Base-by-base conservation (phyloP, 257 asterid genomes). In the Solanum chiquidenum region DNA sequence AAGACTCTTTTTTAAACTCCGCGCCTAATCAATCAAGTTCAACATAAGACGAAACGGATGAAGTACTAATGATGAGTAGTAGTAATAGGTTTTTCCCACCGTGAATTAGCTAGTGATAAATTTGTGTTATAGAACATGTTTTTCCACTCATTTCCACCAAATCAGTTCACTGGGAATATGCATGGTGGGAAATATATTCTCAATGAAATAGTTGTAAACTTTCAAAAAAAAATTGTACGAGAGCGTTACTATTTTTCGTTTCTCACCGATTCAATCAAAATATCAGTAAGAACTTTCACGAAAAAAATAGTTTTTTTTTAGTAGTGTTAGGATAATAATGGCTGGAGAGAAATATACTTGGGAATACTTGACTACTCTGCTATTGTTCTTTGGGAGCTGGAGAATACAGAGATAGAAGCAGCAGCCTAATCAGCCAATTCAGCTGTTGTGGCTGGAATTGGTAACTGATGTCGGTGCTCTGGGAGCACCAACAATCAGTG, bases 361-460 rank as follows among this genome's bases (percentile, higher is more conserved):
- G 98, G 95, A 33, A 90, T 94, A 9, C 90, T 95, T 25, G 98
- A 96, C 87, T 96, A 93, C 91, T 90, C 98, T 1, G 98, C 96
- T 33, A 90, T 96, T 31, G 93, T 95, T 23, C 95, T 94, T 35
- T 95, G 96, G 98, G 97, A 94, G 88, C 89, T 96, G 80, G 98
- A 94, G 90, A 93, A 90, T 34, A 97, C 98, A 0, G 96, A 93
- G 13, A 83, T 93, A 25, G 98, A 98, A 3, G 97, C 98, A 2
- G 92, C 93, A 38, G 94, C 98, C 55, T 62, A 92, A 8, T 91
- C 94, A n/a, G 95, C 96, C 88, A 91, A 94, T 7, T 88, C 96
- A 5, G 98, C 94, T 5, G 95, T 96, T 6, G 95, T 95, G 2
- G 95, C 94, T 44, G 52, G 52, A 44, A 12, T 12, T 20, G 98